Evolutionary conservation across 805 yeast species (phyloP).

Genomic region (Candida loeiensis): DNA sequence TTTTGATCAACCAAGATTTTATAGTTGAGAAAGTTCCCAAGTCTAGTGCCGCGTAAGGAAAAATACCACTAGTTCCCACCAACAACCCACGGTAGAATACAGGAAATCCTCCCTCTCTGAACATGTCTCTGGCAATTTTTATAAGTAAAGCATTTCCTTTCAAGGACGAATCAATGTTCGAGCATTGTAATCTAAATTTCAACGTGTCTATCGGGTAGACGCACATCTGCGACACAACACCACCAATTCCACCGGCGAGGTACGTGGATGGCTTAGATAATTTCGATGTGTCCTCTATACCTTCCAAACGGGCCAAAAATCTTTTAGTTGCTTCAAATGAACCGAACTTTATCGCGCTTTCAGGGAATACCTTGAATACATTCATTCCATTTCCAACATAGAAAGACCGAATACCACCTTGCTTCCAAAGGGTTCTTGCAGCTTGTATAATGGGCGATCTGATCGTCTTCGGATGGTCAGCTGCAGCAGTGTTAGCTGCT

Average conservation of each 20-base stretch:
- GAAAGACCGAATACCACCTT: conserved; percentile 84
- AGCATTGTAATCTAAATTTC: conserved; percentile 91
- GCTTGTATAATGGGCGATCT: conserved; percentile 80
- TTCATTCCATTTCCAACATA: conserved; percentile 95
- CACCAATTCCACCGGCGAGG: conserved; percentile 94
- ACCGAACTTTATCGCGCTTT: conserved; percentile 95
- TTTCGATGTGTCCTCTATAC: conserved; percentile 63
- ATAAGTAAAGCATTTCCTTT: conserved; percentile 60
- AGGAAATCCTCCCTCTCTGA: conserved; percentile 69
- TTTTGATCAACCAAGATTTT: conserved; percentile 67
- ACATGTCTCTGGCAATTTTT: conserved; percentile 74
- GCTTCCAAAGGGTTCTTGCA: conserved; percentile 72
- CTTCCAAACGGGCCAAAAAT: conserved; percentile 69
- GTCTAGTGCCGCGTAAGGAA: conserved; percentile 96
- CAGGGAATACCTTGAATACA: conserved; percentile 92
- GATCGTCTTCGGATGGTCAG: conserved; percentile 44
- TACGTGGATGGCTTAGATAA: conserved; percentile 78
- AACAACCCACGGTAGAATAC: conserved; percentile 83
- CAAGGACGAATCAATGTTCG: conserved; percentile 61
- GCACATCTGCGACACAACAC: conserved; percentile 86
- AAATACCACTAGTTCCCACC: conserved; percentile 93
- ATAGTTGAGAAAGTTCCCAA: conserved; percentile 88
- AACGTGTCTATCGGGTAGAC: conserved; percentile 95
- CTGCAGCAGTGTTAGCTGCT: conserved; percentile 20
- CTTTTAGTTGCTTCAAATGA: conserved; percentile 86